phyloP scores from a whole-genome alignment of 2,329 filamentous ascomycete genomes.

The Claviceps purpurea region DNA sequence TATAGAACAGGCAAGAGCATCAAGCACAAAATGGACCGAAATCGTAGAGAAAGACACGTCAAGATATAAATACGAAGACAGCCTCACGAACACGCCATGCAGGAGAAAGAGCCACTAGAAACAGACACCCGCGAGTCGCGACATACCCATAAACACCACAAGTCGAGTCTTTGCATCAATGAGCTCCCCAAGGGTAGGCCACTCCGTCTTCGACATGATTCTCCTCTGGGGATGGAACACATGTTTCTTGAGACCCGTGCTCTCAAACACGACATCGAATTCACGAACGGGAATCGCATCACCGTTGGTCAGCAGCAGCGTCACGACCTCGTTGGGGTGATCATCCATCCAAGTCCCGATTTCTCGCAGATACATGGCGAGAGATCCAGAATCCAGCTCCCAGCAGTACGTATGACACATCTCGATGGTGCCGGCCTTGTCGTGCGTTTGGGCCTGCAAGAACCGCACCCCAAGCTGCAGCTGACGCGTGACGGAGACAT shows the following conservation, averaged over 20 bases:
- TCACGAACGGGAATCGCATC: constrained; percentile 43
- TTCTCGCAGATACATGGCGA: constrained; percentile 40
- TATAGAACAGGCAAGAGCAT: not conserved
- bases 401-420: constrained; percentile 53
- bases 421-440: constrained; percentile 35
- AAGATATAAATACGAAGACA: too few relatives aligned
- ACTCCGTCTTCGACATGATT: constrained; percentile 29
- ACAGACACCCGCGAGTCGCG: not conserved
- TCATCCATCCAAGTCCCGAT: constrained; percentile 47
- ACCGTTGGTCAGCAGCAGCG: constrained; percentile 48
- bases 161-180: constrained; percentile 51
- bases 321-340: constrained; percentile 48
- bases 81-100: too few relatives aligned
- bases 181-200: constrained; percentile 59
- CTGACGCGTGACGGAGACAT: constrained; percentile 42
- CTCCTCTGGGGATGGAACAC: constrained; percentile 36
- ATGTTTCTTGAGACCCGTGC: constrained; percentile 41
- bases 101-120: too few relatives aligned
- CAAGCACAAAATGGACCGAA: not conserved
- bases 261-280: constrained; percentile 39
- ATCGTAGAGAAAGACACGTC: not conserved
- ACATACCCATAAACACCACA: constrained; percentile 56
- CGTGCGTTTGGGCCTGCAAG: constrained; percentile 50
- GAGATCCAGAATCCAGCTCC: constrained; percentile 43
- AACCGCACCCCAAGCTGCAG: constrained; percentile 50